Evolutionary conservation across 192 early-diverging fungal genomes (phyloP), one percentile per base, ranked within the genome.

Genomic region (Coemansia sp.): DNA sequence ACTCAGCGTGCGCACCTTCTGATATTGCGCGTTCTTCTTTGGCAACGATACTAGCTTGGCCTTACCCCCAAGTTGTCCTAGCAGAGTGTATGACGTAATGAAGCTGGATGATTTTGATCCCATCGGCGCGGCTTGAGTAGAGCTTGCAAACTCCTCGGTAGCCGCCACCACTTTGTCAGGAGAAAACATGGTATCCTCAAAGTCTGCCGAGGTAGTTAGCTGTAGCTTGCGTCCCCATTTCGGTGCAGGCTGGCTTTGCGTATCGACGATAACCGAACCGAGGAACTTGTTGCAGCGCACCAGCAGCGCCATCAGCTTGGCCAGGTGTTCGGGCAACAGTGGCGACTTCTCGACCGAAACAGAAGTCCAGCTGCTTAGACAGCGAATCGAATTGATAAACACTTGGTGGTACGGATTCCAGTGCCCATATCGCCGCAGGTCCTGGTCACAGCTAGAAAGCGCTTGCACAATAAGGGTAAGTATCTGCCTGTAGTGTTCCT

Each of bases 331-430:
- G 10, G 62, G 51, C 0, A 16, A 13, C 40, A 65, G 51, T 5
- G 26, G 34, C 1, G 46, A 31, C 6, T 62, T 50, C 40, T 60
- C 40, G 1, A 34, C 26, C 14, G 67, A 53, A 3, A 65, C 42
- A 14, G 70, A 71, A 0, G 72, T 38, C 79, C 79, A 82, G 9
- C 55, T 63, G 31, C 57, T 67, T 6, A 82, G 64, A 35, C 79
- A 82, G 38, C 67, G 73, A 34, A 82, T 55, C 11, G 79, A 76
- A 1, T 60, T 53, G n/a, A 82, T 82, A 59, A 82, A 76, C 33
- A 69, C 26, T 38, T 82, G 79, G 28, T 82, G 79, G 50, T 76
- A 82, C 43, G 57, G 70, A 24, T 62, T 53, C 79, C 79, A 82
- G 24, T 64, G 40, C 6, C 56, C 51, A 35, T 73, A 70, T 0